Conservation (phyloP, 345 rosid species). For the Rhodamnia rubescens region DNA sequence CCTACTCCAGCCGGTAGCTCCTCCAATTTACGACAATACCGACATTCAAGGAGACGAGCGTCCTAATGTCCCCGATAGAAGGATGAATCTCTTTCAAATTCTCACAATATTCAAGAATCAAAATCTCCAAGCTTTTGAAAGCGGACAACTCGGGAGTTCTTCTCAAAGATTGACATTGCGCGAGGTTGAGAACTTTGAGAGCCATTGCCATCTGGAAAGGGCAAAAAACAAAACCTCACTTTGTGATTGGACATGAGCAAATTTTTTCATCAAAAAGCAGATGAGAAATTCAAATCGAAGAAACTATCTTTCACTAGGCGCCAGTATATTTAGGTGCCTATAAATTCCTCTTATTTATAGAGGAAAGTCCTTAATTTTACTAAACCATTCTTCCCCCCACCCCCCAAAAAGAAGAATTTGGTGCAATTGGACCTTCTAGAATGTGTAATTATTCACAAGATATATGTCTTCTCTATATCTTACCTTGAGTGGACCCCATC, state of each 20-base stretch:
- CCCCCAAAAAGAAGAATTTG: too few relatives aligned
- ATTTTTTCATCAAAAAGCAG: neutral
- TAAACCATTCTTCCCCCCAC: too few relatives aligned
- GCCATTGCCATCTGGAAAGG: neutral
- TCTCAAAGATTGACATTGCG: fast-evolving
- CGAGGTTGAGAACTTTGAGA: neutral
- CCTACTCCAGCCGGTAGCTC: neutral
- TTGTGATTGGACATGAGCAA: neutral
- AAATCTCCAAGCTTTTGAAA: neutral
- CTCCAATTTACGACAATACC: fast-evolving
- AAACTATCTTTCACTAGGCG: neutral
- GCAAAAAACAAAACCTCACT: neutral
- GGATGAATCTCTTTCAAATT: neutral
- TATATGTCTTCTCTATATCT: too few relatives aligned
- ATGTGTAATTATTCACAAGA: too few relatives aligned
- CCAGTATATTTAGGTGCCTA: too few relatives aligned
- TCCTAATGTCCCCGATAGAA: neutral
- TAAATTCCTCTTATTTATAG: too few relatives aligned
- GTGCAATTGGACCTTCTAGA: too few relatives aligned
- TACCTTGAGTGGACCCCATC: too few relatives aligned
- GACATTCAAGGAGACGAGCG: neutral
- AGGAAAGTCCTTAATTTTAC: too few relatives aligned
- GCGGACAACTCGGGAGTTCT: neutral
- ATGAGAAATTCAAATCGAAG: neutral
- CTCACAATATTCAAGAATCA: neutral